Percentiles rank a stretch among this genome's conserved stretches.
Conservation (phyloP, 2,329 filamentous ascomycete genomes). For the Chaetomium strumarium region DNA sequence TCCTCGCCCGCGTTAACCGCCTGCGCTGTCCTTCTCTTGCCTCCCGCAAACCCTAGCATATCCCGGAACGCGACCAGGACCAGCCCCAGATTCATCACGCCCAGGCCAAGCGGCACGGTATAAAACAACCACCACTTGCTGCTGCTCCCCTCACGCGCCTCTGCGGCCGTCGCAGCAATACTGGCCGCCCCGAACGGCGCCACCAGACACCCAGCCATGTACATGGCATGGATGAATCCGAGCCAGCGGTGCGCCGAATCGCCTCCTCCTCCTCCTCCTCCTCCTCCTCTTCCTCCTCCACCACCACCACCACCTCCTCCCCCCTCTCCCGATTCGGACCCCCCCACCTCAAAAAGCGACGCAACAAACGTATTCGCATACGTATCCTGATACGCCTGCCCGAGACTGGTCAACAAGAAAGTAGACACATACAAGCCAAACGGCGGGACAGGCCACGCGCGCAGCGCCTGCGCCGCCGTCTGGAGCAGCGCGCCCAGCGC, state of each 20-base stretch:
- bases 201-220: conserved; percentile 50
- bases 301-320: not conserved
- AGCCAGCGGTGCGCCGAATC: conserved; percentile 53
- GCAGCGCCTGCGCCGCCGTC: conserved; percentile 46
- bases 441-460: conserved; percentile 46
- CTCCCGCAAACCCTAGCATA: conserved; percentile 31
- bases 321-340: no score
- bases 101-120: conserved; percentile 46
- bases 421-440: conserved; percentile 52
- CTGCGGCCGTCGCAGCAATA: conserved; percentile 37
- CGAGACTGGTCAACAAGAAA: conserved; percentile 53
- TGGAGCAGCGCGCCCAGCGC: conserved; percentile 51
- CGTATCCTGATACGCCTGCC: conserved; percentile 59
- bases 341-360: conserved; percentile 22
- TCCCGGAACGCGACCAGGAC: conserved; percentile 47
- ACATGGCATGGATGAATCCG: conserved; percentile 60
- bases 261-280: not conserved
- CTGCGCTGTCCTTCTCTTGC: conserved; percentile 13
- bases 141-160: conserved; percentile 4
- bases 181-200: conserved; percentile 50
- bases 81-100: conserved; percentile 43
- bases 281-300: not conserved
- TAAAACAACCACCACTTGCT: conserved; percentile 52
- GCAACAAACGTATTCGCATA: conserved; percentile 58
- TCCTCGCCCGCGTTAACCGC: not conserved